Evolutionary conservation across 2,329 filamentous ascomycete species (phyloP).

Genomic region (Fusarium chaquense): DNA sequence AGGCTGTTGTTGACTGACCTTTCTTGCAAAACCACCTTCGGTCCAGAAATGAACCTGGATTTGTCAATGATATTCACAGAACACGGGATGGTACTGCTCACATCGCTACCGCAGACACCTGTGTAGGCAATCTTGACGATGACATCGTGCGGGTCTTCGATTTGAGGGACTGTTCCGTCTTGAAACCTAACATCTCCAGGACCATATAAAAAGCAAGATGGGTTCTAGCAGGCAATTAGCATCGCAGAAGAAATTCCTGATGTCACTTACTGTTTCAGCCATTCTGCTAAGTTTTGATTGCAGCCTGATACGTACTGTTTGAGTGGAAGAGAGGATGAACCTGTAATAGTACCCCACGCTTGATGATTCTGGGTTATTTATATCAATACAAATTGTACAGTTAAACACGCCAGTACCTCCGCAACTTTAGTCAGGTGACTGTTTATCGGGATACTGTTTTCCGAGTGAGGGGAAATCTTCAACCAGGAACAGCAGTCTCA

Average conservation of each 20-base stretch:
- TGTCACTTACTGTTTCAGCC: constrained; percentile 7
- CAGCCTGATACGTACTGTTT: neutral
- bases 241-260: no score
- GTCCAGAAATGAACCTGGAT: constrained; percentile 83
- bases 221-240: constrained; percentile 9
- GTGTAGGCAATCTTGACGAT: constrained; percentile 43
- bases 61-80: neutral
- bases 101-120: constrained; percentile 49
- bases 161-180: constrained; percentile 35
- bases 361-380: neutral
- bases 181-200: constrained; percentile 37
- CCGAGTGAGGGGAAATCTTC: constrained; percentile 28
- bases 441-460: constrained; percentile 16
- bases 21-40: constrained; percentile 81
- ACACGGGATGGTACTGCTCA: neutral
- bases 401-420: neutral
- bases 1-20: constrained; percentile 82
- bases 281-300: neutral
- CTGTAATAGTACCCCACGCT: no score
- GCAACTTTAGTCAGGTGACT: constrained; percentile 14
- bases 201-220: constrained; percentile 42
- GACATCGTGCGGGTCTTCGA: constrained; percentile 46
- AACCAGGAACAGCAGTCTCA: neutral
- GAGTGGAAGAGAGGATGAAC: neutral
- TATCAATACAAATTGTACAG: neutral